These are phyloP conservation scores for Stentor coeruleus DNA, from an alignment of 73 alveolate species.

Conservation along the genomic window DNA sequence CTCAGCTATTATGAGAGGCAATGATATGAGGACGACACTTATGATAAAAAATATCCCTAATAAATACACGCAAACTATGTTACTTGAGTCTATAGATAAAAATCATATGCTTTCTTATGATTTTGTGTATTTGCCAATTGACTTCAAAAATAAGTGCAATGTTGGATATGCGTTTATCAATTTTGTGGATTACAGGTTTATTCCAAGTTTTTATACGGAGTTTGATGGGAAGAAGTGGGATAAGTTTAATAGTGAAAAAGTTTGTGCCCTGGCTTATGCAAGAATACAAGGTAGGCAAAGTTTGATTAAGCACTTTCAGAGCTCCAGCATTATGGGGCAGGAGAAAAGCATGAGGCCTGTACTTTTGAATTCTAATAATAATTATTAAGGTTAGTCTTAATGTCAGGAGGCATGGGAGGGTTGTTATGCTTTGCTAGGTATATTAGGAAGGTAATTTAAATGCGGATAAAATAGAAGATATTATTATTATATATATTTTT, in stretches of 20 bases:
- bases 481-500: too few species aligned
- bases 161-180: constrained; percentile 78
- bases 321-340: constrained; percentile 34
- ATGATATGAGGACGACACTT: constrained; percentile 61
- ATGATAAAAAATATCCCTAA: constrained; percentile 82
- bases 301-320: constrained; percentile 39
- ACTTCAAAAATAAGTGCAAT: constrained; percentile 62
- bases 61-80: constrained; percentile 48
- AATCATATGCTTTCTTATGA: constrained; percentile 23
- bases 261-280: constrained; percentile 48
- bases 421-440: too few species aligned
- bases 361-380: neutral
- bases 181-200: constrained; percentile 41
- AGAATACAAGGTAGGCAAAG: constrained; percentile 49
- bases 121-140: constrained; percentile 45
- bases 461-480: too few species aligned
- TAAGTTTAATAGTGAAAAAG: constrained; percentile 38
- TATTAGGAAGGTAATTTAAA: too few species aligned
- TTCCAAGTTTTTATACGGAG: constrained; percentile 49
- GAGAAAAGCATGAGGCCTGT: constrained; percentile 52
- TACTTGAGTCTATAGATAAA: constrained; percentile 32
- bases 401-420: too few species aligned
- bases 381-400: neutral
- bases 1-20: too few species aligned
- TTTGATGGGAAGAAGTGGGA: constrained; percentile 66